A percentile compares a stretch with the other conserved stretches of the same genome.
phyloP scores from a whole-genome alignment of 495 filamentous ascomycete genomes.

The Pyrenula massariospora region DNA sequence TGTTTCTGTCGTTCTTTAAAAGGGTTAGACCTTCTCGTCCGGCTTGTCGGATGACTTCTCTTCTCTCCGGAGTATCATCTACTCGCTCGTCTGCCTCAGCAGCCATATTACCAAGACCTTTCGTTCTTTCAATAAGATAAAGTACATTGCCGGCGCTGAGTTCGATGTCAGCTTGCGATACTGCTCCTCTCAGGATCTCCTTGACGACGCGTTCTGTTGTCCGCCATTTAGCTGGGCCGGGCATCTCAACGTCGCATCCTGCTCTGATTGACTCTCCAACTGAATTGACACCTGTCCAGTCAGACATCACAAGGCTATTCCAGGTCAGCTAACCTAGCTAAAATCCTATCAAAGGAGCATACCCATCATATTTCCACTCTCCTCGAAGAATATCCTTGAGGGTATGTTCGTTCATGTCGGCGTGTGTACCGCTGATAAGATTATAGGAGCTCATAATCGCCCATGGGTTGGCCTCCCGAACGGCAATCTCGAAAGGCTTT shows the following conservation, averaged over 20 bases:
- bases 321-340: background rate
- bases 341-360: background rate
- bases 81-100: constrained; percentile 35
- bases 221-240: constrained; percentile 54
- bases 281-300: constrained; percentile 44
- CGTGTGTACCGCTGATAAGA: constrained; percentile 59
- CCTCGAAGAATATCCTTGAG: constrained; percentile 53
- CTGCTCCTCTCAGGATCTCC: constrained; percentile 1
- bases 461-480: constrained; percentile 49
- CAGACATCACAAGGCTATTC: constrained; percentile 52
- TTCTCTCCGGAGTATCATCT: constrained; percentile 53
- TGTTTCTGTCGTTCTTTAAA: constrained; percentile 59
- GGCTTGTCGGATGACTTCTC: constrained; percentile 51
- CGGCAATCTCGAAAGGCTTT: constrained; percentile 59
- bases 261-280: constrained; percentile 45
- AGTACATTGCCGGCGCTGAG: constrained; percentile 51
- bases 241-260: constrained; percentile 67
- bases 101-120: constrained; percentile 14
- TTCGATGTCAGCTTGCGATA: constrained; percentile 45
- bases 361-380: constrained; percentile 54
- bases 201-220: background rate
- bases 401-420: constrained; percentile 51
- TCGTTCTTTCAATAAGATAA: constrained; percentile 30
- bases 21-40: constrained; percentile 65
- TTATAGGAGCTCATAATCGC: constrained; percentile 72